Base-by-base conservation (phyloP, 1,139 yeast genomes). In the Pichia sp. region DNA sequence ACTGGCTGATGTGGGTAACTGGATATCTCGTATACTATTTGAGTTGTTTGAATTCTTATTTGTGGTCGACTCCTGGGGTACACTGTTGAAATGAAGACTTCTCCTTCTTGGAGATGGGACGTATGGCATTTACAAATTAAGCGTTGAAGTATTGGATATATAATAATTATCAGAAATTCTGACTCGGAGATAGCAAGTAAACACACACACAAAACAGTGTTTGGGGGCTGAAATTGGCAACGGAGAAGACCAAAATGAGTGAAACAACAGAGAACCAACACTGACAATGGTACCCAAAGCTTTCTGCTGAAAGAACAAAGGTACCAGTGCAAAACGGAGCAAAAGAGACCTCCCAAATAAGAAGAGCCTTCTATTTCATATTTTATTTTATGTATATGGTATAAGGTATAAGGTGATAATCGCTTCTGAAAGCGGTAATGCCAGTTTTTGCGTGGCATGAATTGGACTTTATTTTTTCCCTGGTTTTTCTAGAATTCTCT, bases 31-130 rank as follows among this genome's bases (percentile, higher is more conserved):
- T 16, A 7, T n/a, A 11, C 9, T 43, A 8, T 25, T 28, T 42
- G 22, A 34, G 16, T 8, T 19, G 25, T 38, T 19, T 19, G 18
- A 34, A n/a, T 16, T 34, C 7, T 19, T 29, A 39, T 39, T 44
- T 36, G 41, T 11, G 8, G 1, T 18, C 1, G 25, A 36, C 3
- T 18, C 16, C 7, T 8, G 6, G 5, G 16, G 16, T 18, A 18
- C 18, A 11, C 4, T 36, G 25, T 18, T 30, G 10, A 18, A 25
- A 9, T 39, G 41, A 19, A 46, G 2, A 10, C 47, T 45, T 33
- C 54, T 43, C 38, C 33, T 42, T 31, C 51, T 52, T 31, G 48
- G 52, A 7, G 55, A 50, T 14, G 56, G 56, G 18, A 53, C 58
- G 42, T 55, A 55, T 22, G 58, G 58, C 58, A 55, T 55, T 11